phyloP scores from a whole-genome alignment of 768 basidiomycete genomes.

The Phlegmacium glaucopus region DNA sequence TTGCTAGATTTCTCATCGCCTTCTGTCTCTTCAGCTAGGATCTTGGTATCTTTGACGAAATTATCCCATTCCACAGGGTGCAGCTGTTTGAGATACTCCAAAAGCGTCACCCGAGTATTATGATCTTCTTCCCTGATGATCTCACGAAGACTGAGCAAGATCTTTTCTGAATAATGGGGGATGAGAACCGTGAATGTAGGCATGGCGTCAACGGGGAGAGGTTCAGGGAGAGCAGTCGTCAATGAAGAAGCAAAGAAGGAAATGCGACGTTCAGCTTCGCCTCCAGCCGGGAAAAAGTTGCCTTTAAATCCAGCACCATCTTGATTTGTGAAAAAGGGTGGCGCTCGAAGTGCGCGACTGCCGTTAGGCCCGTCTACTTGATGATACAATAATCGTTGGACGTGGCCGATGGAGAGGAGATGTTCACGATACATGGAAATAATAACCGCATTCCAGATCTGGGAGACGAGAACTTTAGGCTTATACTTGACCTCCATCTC shows the following conservation, averaged over 20 bases:
- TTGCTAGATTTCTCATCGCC: slow-evolving; percentile 77
- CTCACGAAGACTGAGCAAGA: slow-evolving; percentile 91
- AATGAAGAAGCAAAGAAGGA: slow-evolving; percentile 99
- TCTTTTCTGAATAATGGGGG: slow-evolving; percentile 99
- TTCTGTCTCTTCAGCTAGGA: slow-evolving; percentile 87
- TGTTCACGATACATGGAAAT: slow-evolving; percentile 99
- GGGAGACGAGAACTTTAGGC: slow-evolving; percentile 97
- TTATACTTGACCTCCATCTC: slow-evolving; percentile 99
- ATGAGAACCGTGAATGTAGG: slow-evolving; percentile 99
- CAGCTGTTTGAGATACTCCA: slow-evolving; percentile 97
- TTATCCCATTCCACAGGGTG: slow-evolving; percentile 99
- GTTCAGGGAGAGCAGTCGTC: slow-evolving; percentile 92
- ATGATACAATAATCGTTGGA: slow-evolving; percentile 95
- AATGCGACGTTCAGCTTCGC: slow-evolving; percentile 96
- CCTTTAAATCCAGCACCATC: slow-evolving; percentile 63
- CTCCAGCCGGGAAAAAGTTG: slow-evolving; percentile 90
- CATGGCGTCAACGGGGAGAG: slow-evolving; percentile 96
- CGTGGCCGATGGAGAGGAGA: slow-evolving; percentile 95
- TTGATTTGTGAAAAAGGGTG: slow-evolving; percentile 97
- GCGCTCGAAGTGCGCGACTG: slow-evolving; percentile 88
- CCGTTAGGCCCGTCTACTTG: slow-evolving; percentile 91
- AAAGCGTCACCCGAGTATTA: slow-evolving; percentile 92
- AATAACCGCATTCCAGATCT: slow-evolving; percentile 99
- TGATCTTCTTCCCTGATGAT: slow-evolving; percentile 98
- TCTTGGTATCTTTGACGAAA: slow-evolving; percentile 99